These are phyloP conservation scores for Daldinia vernicosa DNA, from an alignment of 495 filamentous ascomycete species.

Conservation along the genomic window DNA sequence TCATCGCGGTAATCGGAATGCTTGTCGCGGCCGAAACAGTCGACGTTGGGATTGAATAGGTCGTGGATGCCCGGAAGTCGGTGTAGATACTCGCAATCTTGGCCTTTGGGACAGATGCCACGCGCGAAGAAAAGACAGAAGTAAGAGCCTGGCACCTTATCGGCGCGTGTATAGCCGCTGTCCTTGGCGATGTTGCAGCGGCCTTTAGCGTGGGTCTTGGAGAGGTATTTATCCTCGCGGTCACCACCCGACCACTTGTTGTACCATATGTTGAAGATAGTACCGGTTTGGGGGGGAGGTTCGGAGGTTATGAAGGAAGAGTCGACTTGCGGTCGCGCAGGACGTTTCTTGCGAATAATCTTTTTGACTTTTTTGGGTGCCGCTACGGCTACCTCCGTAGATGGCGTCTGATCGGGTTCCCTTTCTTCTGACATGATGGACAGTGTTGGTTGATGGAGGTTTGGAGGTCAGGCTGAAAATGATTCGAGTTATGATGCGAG, in stretches of 20 bases:
- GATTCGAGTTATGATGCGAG: constrained; percentile 15
- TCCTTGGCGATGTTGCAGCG: constrained; percentile 86
- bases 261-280: constrained; percentile 94
- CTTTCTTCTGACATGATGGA: constrained; percentile 47
- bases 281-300: constrained; percentile 88
- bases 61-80: constrained; percentile 84
- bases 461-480: constrained; percentile 21
- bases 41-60: constrained; percentile 86
- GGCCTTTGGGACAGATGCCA: constrained; percentile 83
- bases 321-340: constrained; percentile 80
- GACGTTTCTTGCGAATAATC: constrained; percentile 71
- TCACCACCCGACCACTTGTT: constrained; percentile 97
- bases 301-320: constrained; percentile 78
- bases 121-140: constrained; percentile 93
- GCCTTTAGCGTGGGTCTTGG: constrained; percentile 71
- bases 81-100: constrained; percentile 95
- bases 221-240: constrained; percentile 87
- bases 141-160: constrained; percentile 76
- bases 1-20: constrained; percentile 89
- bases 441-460: constrained; percentile 8
- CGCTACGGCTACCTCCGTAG: constrained; percentile 57
- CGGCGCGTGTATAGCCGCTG: constrained; percentile 87
- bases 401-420: constrained; percentile 41
- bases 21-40: constrained; percentile 93
- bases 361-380: constrained; percentile 69